Base-by-base conservation (phyloP, 2,329 filamentous ascomycete species). In the Colletotrichum lini region DNA sequence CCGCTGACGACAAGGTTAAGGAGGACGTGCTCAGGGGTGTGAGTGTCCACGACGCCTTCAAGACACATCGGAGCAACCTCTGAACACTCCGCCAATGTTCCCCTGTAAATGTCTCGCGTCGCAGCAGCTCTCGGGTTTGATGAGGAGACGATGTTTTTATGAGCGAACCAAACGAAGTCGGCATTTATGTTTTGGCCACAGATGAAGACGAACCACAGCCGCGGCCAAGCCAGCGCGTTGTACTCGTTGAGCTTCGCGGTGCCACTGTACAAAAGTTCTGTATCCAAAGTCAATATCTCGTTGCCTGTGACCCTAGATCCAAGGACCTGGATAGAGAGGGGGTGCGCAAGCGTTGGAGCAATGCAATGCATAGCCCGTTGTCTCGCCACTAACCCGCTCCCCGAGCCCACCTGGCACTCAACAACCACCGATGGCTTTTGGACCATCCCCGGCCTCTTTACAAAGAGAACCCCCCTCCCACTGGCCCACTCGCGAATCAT, bases 31-130 rank as follows among this genome's bases (percentile, higher is more conserved):
- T 84, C 58, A 81, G 83, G 47, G 92, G 92, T 10, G 84, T 87
- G 76, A 88, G 85, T 23, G 90, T 94, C 21, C 85, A 87, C 65
- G 91, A 93, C 72, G 90, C 92, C 3, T 94, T 95, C 76, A 86
- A 87, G 78, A 86, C 83, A 67, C 88, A 91, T 73, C 82, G 88
- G 50, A 78, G 80, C 53, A 78, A 77, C 56, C 74, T 79, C n/a
- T 81, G 66, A 78, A 45, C 15, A 35, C 26, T 16, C 40, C 15
- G 13, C 49, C n/a, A 16, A 18, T 26, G 18, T 56, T 40, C 5
- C 53, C 9, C 35, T 50, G 59, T 15, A 12, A 13, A 10, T 61
- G 26, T 50, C 45, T 40, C 45, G 45, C 44, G 26, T 44, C 47
- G 45, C 35, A 16, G 30, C 45, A 40, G 40, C 15, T 26, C 23